Conservation (phyloP, 768 basidiomycete species). For the Panaeolus papilionaceus region DNA sequence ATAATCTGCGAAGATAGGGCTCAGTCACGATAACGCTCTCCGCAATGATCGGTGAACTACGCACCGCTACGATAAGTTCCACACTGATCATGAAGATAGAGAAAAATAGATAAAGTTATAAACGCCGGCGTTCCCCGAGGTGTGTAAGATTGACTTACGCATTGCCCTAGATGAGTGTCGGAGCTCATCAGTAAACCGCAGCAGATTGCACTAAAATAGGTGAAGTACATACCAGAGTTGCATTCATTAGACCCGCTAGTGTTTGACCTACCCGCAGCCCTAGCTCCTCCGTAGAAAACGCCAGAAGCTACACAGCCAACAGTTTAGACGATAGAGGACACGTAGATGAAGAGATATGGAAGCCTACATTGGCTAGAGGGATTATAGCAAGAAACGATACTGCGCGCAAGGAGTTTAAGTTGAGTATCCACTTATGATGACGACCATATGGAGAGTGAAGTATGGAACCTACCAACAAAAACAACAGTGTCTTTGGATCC, state of each 20-base stretch:
- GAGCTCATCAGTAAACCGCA: neutral
- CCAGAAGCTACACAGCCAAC: constrained; percentile 57
- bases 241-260: constrained; percentile 83
- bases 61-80: constrained; percentile 79
- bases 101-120: neutral
- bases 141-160: constrained; percentile 40
- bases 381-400: constrained; percentile 85
- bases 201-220: constrained; percentile 6
- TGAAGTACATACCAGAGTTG: constrained; percentile 65
- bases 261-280: constrained; percentile 85
- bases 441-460: constrained; percentile 5
- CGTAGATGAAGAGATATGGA: neutral
- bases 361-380: constrained; percentile 76
- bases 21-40: neutral
- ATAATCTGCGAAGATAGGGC: constrained; percentile 45
- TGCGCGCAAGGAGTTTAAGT: constrained; percentile 30
- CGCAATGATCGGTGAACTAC: constrained; percentile 33
- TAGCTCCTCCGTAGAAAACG: constrained; percentile 87
- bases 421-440: neutral
- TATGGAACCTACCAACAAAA: constrained; percentile 67
- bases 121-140: neutral
- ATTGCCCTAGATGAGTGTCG: constrained; percentile 46
- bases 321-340: constrained; percentile 8
- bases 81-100: constrained; percentile 44
- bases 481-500: constrained; percentile 60